phyloP scores from a whole-genome alignment of 495 filamentous ascomycete species.

The Xylaria scruposa region DNA sequence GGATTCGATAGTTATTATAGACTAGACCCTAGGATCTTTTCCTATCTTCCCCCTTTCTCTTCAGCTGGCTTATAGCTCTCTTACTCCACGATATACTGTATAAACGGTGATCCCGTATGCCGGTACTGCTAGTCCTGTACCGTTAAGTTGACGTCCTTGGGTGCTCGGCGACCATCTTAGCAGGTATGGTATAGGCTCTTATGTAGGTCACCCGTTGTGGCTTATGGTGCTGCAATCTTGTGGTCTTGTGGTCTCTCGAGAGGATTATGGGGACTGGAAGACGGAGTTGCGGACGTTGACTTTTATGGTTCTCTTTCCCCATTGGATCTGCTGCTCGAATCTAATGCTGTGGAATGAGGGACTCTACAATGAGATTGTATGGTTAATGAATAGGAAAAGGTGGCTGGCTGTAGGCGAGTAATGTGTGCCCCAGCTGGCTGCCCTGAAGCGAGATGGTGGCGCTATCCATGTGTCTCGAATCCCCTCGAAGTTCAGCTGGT shows the following conservation, averaged over 20 bases:
- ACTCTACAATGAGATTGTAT: background rate
- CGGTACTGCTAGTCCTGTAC: slow-evolving; percentile 11
- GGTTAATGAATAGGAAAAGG: background rate
- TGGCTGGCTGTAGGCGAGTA: background rate
- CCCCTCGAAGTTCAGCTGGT: background rate
- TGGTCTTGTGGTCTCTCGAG: slow-evolving; percentile 11
- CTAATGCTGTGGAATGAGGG: background rate
- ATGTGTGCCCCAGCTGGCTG: background rate
- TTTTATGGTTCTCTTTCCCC: background rate
- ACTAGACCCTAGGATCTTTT: background rate
- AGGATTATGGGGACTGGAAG: background rate
- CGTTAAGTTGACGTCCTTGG: slow-evolving; percentile 6
- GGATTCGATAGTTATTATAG: background rate
- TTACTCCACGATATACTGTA: slow-evolving; percentile 1
- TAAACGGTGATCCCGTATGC: slow-evolving; percentile 8
- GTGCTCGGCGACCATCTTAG: slow-evolving; percentile 24
- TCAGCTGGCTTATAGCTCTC: background rate
- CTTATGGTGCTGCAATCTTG: slow-evolving; percentile 19
- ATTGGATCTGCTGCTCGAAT: background rate
- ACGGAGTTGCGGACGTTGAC: background rate
- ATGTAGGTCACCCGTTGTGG: slow-evolving; percentile 22
- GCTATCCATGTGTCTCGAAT: background rate
- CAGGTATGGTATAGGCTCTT: slow-evolving; percentile 11
- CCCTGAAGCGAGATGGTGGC: slow-evolving; percentile 3
- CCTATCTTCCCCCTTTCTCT: background rate